Conservation (phyloP, 2,329 filamentous ascomycete genomes). For the Colletotrichum sp. region DNA sequence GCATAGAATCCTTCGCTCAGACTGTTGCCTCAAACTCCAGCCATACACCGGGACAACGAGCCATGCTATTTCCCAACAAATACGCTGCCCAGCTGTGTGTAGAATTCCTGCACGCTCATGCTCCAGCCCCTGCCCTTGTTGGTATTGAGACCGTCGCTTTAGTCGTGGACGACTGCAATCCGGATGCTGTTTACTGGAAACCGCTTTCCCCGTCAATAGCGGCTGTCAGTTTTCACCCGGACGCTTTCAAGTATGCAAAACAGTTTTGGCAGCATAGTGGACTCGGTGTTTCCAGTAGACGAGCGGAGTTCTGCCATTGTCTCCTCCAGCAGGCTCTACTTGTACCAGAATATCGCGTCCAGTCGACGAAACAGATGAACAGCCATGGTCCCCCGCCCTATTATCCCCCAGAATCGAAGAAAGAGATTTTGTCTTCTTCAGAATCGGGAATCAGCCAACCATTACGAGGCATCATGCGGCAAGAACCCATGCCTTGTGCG, state of each 20-base stretch:
- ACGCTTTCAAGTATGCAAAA: constrained; percentile 76
- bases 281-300: constrained; percentile 89
- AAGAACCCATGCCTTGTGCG: background rate
- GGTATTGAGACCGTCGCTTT: constrained; percentile 66
- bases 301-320: constrained; percentile 85
- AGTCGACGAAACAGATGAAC: background rate
- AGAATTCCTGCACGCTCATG: constrained; percentile 72
- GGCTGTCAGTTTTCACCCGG: constrained; percentile 73
- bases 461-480: too few relatives aligned
- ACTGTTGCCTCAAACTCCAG: constrained; percentile 73
- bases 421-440: background rate
- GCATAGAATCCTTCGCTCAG: constrained; percentile 74
- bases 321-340: constrained; percentile 74
- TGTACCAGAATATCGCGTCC: constrained; percentile 31
- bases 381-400: background rate
- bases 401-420: background rate
- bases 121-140: constrained; percentile 53
- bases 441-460: background rate
- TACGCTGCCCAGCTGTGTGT: constrained; percentile 73
- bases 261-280: constrained; percentile 97
- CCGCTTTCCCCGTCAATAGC: constrained; percentile 65
- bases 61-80: constrained; percentile 82
- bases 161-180: constrained; percentile 59
- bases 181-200: constrained; percentile 56
- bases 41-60: constrained; percentile 60